Base-by-base conservation (phyloP, 164 flowering plant species). In the Cinnamomum chago region DNA sequence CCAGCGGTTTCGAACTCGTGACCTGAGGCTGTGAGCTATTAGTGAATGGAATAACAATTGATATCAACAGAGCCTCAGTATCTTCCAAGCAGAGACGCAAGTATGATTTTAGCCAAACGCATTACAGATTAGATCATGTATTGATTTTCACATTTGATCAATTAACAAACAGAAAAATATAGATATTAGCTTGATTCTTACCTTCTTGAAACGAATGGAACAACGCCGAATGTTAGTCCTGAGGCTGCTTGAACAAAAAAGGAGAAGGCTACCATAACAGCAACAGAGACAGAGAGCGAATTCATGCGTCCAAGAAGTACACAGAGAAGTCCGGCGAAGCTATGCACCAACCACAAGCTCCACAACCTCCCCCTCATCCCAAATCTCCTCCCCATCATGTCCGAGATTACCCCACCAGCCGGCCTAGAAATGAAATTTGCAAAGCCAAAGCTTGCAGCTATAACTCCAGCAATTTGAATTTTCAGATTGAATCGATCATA, bases 281-380 rank as follows among this genome's bases (percentile, higher is more conserved):
- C 40, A 24, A 52, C 40, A 0, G 62, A 70, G 15, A 30, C 60
- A 24, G 30, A 62, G 1, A 70, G 72, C 23, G 62, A 50, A 35
- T 35, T 40, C 9, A 68, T 82, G 67, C 10, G 78, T 13, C 97
- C 97, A n/a, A 94, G 85, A 67, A 85, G 30, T 9, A 90, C 22
- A 60, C 97, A 92, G 14, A 90, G 76, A 2, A 88, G 47, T 3
- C 97, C 98, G 0, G 92, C 97, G n/a, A 84, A 2, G 0, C 87
- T 87, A 78, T 92, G 98, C 55, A 85, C 85, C 27, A 76, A 69
- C 95, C 94, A 94, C 82, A 91, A 79, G 10, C 87, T 65, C 98
- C 97, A 94, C 28, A 94, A 69, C 79, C 97, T 87, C 2, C 97
- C 97, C 68, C 93, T 83, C 95, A 94, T 94, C 17, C 97, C 97